Percentiles rank a stretch among this genome's conserved stretches.
Conservation (phyloP, 1,139 yeast genomes). For the Candida albicans region DNA sequence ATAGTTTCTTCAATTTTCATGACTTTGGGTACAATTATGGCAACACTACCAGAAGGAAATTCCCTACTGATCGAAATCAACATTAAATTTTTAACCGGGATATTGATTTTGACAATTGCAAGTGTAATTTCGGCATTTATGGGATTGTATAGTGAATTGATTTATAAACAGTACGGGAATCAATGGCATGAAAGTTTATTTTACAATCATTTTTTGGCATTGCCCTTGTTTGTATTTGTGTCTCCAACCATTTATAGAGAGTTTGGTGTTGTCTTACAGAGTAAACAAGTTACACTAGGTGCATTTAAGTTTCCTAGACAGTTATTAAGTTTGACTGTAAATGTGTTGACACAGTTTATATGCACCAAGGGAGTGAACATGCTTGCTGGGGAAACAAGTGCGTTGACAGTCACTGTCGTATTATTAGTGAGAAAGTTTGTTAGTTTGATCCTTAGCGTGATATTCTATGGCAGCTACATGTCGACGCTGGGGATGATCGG, state of each 20-base stretch:
- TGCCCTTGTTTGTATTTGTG: slow-evolving; percentile 53
- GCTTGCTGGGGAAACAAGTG: slow-evolving; percentile 56
- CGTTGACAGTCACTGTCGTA: slow-evolving; percentile 62
- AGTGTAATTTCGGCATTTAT: slow-evolving; percentile 52
- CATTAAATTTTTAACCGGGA: slow-evolving; percentile 38
- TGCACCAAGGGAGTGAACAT: slow-evolving; percentile 70
- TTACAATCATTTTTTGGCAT: slow-evolving; percentile 56
- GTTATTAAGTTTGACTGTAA: slow-evolving; percentile 33
- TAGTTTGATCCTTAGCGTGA: slow-evolving; percentile 55
- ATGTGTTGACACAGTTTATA: slow-evolving; percentile 60
- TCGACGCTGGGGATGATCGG: slow-evolving; percentile 45
- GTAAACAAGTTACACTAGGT: neutral
- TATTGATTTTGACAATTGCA: slow-evolving; percentile 43
- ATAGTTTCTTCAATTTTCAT: slow-evolving; percentile 51
- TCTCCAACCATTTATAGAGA: slow-evolving; percentile 17
- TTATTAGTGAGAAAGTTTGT: slow-evolving; percentile 60
- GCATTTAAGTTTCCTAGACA: slow-evolving; percentile 12
- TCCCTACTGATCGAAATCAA: slow-evolving; percentile 3
- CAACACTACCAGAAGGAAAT: slow-evolving; percentile 32
- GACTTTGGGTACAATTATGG: slow-evolving; percentile 56
- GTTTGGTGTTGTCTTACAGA: slow-evolving; percentile 13
- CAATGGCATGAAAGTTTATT: slow-evolving; percentile 68
- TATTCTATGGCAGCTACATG: slow-evolving; percentile 47
- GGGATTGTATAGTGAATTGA: slow-evolving; percentile 56
- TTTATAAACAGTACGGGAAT: slow-evolving; percentile 50